phyloP scores from a whole-genome alignment of 2,329 filamentous ascomycete genomes.

The Cercospora zeina region DNA sequence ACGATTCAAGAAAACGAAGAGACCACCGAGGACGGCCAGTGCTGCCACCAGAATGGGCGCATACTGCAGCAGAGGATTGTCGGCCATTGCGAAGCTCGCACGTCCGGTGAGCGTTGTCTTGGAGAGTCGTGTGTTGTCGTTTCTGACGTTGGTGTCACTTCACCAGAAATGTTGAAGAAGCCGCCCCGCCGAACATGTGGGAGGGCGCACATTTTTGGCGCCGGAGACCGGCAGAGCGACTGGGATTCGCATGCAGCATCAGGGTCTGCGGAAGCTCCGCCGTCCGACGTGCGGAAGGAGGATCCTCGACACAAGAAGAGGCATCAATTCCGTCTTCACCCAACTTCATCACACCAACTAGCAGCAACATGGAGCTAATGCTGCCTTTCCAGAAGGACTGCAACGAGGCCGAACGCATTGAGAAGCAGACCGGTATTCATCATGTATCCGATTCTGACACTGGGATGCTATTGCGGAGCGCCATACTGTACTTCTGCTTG shows the following conservation, averaged over 20 bases:
- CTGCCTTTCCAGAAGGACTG: background rate
- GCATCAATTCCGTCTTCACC: constrained; percentile 13
- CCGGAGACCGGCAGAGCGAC: constrained; percentile 1
- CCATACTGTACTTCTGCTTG: too few species aligned
- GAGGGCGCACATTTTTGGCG: constrained; percentile 5
- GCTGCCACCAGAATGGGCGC: constrained; percentile 20
- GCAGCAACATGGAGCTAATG: background rate
- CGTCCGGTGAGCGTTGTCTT: background rate
- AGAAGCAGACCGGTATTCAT: too few species aligned
- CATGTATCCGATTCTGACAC: too few species aligned
- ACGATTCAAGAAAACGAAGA: constrained; percentile 25
- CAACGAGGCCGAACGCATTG: background rate
- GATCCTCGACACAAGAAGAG: background rate
- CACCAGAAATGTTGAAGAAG: constrained; percentile 10
- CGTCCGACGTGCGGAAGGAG: background rate
- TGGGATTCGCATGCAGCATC: background rate
- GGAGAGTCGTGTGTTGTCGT: background rate
- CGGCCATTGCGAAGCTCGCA: constrained; percentile 11
- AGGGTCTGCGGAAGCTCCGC: constrained; percentile 3
- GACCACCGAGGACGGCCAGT: constrained; percentile 21
- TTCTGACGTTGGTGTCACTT: background rate
- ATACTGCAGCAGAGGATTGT: constrained; percentile 19
- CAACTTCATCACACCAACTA: background rate
- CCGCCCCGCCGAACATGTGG: background rate
- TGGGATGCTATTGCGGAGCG: too few species aligned